Evolutionary conservation across 2,329 filamentous ascomycete species (phyloP).

Genomic region (Orbilia oligospora): DNA sequence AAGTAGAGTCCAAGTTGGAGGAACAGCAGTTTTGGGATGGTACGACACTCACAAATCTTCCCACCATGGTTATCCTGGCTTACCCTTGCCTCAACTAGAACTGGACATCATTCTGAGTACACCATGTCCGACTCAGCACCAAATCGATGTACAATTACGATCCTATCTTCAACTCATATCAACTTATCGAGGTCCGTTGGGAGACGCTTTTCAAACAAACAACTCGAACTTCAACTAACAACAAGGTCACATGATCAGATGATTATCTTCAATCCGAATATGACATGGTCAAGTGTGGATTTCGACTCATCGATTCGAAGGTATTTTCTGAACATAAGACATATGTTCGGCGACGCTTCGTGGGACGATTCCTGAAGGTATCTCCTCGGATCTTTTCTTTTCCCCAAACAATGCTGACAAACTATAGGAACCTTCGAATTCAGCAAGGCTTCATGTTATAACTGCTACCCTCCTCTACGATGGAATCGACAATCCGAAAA

Average conservation of each 20-base stretch:
- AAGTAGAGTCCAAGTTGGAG: conserved; percentile 69
- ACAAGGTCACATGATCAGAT: conserved; percentile 68
- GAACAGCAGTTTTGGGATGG: conserved; percentile 92
- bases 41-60: conserved; percentile 68
- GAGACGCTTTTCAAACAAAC: conserved; percentile 13
- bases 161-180: conserved; percentile 85
- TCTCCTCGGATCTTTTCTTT: neutral
- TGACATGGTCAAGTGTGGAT: conserved; percentile 84
- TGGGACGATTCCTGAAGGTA: conserved; percentile 93
- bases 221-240: conserved; percentile 32
- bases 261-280: conserved; percentile 82
- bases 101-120: conserved; percentile 76
- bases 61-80: conserved; percentile 33
- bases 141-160: conserved; percentile 87
- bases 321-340: conserved; percentile 82
- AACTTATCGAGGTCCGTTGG: conserved; percentile 74
- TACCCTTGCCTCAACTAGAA: conserved; percentile 69
- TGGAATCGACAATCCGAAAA: conserved; percentile 81
- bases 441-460: conserved; percentile 83
- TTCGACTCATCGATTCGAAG: conserved; percentile 80
- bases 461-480: conserved; percentile 88
- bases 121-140: conserved; percentile 74
- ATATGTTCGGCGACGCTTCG: conserved; percentile 92
- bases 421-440: conserved; percentile 67
- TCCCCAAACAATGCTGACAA: conserved; percentile 4